These are phyloP conservation scores for Rossbeevera mucosa DNA, from an alignment of 768 basidiomycete genomes.

Conservation along the genomic window DNA sequence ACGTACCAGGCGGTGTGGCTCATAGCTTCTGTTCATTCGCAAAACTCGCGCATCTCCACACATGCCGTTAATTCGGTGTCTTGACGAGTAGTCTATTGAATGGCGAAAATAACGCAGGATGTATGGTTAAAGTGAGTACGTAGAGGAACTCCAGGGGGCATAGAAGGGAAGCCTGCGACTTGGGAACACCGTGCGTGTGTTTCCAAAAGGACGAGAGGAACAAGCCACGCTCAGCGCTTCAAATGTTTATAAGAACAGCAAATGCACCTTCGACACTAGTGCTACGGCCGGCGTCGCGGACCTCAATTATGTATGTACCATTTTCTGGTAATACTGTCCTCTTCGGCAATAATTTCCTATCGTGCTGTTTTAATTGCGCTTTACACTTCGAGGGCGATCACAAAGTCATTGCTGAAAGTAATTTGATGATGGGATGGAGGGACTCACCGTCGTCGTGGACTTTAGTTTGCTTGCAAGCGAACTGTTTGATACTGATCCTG, in stretches of 20 bases:
- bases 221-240: not conserved
- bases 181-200: constrained; percentile 10
- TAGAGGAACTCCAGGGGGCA: not conserved
- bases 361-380: constrained; percentile 38
- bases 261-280: too few relatives aligned
- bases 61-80: not conserved
- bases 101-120: constrained; percentile 18
- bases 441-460: constrained; percentile 51
- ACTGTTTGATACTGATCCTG: too few relatives aligned
- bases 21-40: not conserved
- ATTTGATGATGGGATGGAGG: constrained; percentile 43
- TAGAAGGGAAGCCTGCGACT: not conserved
- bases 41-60: not conserved
- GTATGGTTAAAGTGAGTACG: not conserved
- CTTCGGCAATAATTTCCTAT: constrained; percentile 32
- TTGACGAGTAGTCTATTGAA: constrained; percentile 1
- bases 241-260: constrained; percentile 39
- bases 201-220: constrained; percentile 17
- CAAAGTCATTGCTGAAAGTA: constrained; percentile 51
- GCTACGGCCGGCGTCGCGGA: too few relatives aligned
- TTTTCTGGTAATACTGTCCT: constrained; percentile 13
- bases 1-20: not conserved
- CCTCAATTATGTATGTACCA: too few relatives aligned
- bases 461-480: constrained; percentile 39
- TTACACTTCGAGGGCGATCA: constrained; percentile 48